Conservation (phyloP, 2,329 filamentous ascomycete species). For the Colletotrichum shisoi region DNA sequence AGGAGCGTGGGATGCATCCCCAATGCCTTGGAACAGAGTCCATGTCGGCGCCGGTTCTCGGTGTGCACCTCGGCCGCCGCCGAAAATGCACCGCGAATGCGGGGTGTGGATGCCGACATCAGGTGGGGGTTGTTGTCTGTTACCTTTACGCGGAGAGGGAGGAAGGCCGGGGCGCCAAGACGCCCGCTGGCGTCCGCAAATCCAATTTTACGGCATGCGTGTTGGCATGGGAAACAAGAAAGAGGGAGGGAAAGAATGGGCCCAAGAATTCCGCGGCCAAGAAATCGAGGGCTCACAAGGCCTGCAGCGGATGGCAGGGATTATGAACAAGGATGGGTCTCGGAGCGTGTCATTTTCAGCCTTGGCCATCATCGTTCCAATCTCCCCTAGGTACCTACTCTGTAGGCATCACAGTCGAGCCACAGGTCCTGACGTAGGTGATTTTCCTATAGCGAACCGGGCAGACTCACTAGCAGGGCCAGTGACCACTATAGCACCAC, state of each 20-base stretch:
- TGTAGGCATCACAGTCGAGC: background rate
- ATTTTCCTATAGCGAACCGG: constrained; percentile 20
- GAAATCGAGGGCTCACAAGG: background rate
- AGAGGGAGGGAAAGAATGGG: background rate
- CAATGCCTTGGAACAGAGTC: no score
- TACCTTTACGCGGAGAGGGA: background rate
- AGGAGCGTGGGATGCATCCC: no score
- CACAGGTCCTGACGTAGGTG: constrained; percentile 37
- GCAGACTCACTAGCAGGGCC: background rate
- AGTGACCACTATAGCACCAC: background rate
- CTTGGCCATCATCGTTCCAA: constrained; percentile 37
- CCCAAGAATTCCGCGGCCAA: background rate
- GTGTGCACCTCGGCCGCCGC: background rate
- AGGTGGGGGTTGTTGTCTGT: constrained; percentile 4
- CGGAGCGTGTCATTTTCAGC: constrained; percentile 11
- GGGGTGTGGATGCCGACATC: constrained; percentile 20
- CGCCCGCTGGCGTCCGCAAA: constrained; percentile 16
- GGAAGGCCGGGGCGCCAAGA: constrained; percentile 26
- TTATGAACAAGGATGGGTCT: background rate
- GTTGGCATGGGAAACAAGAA: constrained; percentile 6
- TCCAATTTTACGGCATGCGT: constrained; percentile 14
- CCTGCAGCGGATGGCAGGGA: constrained; percentile 8
- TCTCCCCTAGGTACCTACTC: constrained; percentile 15
- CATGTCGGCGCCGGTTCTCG: no score
- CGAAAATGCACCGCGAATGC: background rate